A percentile compares a stretch with the other conserved stretches of the same genome.
Conservation (phyloP, 371 early-diverging fungal genomes). For the Mortierella sp. region DNA sequence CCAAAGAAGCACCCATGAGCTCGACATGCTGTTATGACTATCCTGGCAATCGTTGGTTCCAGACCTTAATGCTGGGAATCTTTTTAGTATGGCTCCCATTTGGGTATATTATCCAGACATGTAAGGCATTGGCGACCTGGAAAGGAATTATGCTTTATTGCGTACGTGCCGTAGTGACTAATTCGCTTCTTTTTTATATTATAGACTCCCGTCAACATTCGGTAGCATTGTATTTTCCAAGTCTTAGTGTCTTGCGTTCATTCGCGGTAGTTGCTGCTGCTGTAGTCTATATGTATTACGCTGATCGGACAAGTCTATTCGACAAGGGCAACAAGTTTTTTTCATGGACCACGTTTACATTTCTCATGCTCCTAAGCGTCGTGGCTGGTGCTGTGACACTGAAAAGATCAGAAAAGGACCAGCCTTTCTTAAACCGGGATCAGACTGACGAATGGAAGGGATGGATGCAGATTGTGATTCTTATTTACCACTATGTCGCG, state of each 20-base stretch:
- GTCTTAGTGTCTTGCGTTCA: conserved; percentile 57
- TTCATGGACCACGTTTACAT: conserved; percentile 57
- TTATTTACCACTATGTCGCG: conserved; percentile 80
- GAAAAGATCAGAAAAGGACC: conserved; percentile 61
- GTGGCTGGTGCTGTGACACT: conserved; percentile 65
- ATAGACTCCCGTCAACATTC: conserved; percentile 25
- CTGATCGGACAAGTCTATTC: conserved; percentile 79
- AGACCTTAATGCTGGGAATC: conserved; percentile 56
- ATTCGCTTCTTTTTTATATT: neutral
- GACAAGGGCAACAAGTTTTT: conserved; percentile 75
- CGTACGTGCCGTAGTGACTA: neutral
- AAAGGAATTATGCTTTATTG: neutral
- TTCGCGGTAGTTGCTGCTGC: conserved; percentile 65
- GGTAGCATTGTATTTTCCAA: conserved; percentile 39
- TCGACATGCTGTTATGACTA: conserved; percentile 76
- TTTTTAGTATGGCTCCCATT: conserved; percentile 62
- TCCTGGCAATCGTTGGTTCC: conserved; percentile 63
- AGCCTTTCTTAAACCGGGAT: conserved; percentile 73
- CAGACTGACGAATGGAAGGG: conserved; percentile 92
- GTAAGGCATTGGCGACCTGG: conserved; percentile 20
- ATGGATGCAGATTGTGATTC: conserved; percentile 86
- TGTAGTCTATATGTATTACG: conserved; percentile 70
- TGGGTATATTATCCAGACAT: conserved; percentile 53
- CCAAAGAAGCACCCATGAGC: conserved; percentile 61
- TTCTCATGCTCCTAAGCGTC: conserved; percentile 57